phyloP scores from a whole-genome alignment of 139 green algal species.

The Tetradesmus obliquus region DNA sequence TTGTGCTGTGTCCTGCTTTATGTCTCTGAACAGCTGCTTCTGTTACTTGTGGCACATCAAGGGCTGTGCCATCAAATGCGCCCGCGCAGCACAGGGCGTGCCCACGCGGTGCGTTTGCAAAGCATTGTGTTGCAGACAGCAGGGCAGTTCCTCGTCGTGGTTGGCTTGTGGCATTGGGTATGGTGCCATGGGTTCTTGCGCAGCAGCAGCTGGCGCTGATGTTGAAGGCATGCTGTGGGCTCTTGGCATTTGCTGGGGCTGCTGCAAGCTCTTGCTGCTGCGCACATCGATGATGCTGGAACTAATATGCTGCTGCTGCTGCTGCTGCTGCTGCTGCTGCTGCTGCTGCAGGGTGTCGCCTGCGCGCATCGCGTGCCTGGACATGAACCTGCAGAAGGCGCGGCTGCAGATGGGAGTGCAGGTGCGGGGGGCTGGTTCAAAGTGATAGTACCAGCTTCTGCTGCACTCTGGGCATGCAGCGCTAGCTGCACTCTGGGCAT shows the following conservation, averaged over 20 bases:
- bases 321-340: constrained; percentile 8
- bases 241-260: too few relatives aligned
- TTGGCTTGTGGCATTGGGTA: too few relatives aligned
- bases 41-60: constrained; percentile 72
- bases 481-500: too few relatives aligned
- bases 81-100: constrained; percentile 82
- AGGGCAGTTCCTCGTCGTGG: too few relatives aligned
- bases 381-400: constrained; percentile 96
- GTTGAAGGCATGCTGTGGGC: too few relatives aligned
- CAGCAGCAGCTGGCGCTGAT: too few relatives aligned
- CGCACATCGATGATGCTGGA: too few relatives aligned
- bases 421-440: constrained; percentile 59
- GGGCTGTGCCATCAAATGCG: constrained; percentile 96
- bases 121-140: too few relatives aligned
- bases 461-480: too few relatives aligned
- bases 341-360: constrained; percentile 39
- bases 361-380: constrained; percentile 90
- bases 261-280: too few relatives aligned
- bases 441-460: too few relatives aligned
- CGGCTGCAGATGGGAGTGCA: constrained; percentile 93
- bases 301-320: constrained; percentile 3
- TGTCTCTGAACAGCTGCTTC: constrained; percentile 83
- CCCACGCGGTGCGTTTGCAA: constrained; percentile 32
- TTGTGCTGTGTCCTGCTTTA: not conserved
- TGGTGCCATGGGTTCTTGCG: too few relatives aligned